Evolutionary conservation across 768 basidiomycete species (phyloP), one percentile per base, ranked within the genome.

Genomic region (Postia placenta): DNA sequence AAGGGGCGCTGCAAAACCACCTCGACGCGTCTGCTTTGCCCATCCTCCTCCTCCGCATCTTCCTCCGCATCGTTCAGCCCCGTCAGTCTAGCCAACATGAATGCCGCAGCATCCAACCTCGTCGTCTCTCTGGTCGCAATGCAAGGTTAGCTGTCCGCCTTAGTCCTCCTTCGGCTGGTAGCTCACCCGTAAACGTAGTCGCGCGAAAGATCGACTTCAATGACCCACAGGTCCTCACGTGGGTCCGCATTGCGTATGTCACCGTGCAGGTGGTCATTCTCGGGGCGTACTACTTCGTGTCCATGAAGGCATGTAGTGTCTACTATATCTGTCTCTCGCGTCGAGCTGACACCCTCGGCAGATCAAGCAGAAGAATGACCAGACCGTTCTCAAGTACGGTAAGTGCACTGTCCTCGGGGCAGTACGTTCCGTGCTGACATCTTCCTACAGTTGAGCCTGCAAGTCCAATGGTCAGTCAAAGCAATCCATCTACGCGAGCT

Each of bases 361-460:
- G 91, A 82, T 97, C 68, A 94, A 90, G 76, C 70, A 78, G 61
- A 94, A 93, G 81, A 98, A 98, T 60, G 95, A 99, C 71, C 80
- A 86, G 66, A 92, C 92, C 1, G 90, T 95, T 23, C 74, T 99
- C 60, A 99, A 96, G 79, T 99, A 95, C 69, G 89, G 89, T 85
- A 37, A 47, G 79, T 76, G 17, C 40, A 44, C 23, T 37, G 37
- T 51, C n/a, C 19, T 15, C 30, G 5, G 24, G 14, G 24, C 26
- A 19, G 25, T 14, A 25, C 30, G 7, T 5, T 22, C 23, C 28
- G 42, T 15, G 4, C 26, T 15, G 26, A 6, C 25, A 22, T 27
- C 6, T 23, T 14, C 38, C 30, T 48, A 15, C 42, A 90, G 92
- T 94, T 39, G 91, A 95, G 59, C 74, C 84, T 1, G 66, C 80